These are phyloP conservation scores for Magnolia kwangsiensis DNA, from an alignment of 164 flowering plant genomes.

Conservation along the genomic window DNA sequence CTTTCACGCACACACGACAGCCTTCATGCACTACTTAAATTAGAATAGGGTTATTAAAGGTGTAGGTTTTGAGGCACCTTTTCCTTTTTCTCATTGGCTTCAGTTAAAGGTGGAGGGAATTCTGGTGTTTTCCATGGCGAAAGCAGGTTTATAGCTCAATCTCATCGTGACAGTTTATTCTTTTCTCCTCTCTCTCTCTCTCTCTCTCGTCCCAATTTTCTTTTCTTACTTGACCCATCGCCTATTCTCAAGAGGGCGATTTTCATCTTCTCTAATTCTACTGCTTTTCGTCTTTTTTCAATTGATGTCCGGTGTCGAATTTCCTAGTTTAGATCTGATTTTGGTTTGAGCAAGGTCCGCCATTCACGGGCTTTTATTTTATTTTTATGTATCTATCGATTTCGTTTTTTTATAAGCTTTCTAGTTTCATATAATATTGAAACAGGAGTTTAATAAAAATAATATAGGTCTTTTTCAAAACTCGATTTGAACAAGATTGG, in stretches of 20 bases:
- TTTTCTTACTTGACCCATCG: not conserved
- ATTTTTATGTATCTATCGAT: not conserved
- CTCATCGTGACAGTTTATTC: slow-evolving; percentile 39
- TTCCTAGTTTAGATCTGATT: slow-evolving; percentile 7
- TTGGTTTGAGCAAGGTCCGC: slow-evolving; percentile 3
- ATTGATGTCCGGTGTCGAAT: slow-evolving; percentile 8
- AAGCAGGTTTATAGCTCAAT: slow-evolving; percentile 57
- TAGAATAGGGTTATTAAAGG: slow-evolving; percentile 37
- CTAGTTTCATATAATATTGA: not conserved
- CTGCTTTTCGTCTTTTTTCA: slow-evolving; percentile 10
- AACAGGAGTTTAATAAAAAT: not conserved
- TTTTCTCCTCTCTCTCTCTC: slow-evolving; percentile 14
- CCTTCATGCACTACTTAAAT: slow-evolving; percentile 30
- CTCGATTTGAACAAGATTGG: not conserved
- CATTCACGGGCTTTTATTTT: not conserved
- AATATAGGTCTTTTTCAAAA: not conserved
- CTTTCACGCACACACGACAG: slow-evolving; percentile 5
- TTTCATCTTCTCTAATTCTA: not conserved
- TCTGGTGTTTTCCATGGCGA: slow-evolving; percentile 51
- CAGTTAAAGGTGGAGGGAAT: slow-evolving; percentile 73
- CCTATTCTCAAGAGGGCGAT: not conserved
- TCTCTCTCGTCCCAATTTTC: not conserved
- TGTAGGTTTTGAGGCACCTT: slow-evolving; percentile 30
- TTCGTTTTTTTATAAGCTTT: not conserved
- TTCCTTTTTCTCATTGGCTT: slow-evolving; percentile 56